phyloP scores from a whole-genome alignment of 192 early-diverging fungal genomes.

The Backusella tuberculispora region DNA sequence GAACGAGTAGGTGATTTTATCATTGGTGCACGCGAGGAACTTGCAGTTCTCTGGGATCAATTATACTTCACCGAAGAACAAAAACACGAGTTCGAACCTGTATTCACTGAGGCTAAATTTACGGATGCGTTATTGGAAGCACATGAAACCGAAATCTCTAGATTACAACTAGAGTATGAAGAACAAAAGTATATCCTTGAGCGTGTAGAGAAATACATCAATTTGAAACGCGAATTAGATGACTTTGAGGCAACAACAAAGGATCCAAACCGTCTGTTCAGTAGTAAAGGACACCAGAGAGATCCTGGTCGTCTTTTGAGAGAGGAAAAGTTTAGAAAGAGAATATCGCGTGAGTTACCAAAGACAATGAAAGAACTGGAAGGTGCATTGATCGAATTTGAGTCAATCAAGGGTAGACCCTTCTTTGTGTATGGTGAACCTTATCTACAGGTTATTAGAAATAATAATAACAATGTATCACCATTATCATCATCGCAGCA shows the following conservation, averaged over 20 bases:
- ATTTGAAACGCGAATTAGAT: conserved; percentile 44
- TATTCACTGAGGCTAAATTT: not conserved
- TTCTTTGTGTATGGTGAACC: conserved; percentile 52
- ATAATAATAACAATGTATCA: not conserved
- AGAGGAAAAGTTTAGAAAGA: conserved; percentile 55
- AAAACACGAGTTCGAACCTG: conserved; percentile 25
- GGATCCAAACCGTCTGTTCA: conserved; percentile 47
- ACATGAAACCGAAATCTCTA: conserved; percentile 47
- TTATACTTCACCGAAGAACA: conserved; percentile 40
- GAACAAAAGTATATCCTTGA: conserved; percentile 49
- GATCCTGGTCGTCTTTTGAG: conserved; percentile 55
- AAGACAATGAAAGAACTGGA: conserved; percentile 41
- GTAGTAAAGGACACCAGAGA: conserved; percentile 37
- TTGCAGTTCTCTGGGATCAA: conserved; percentile 47
- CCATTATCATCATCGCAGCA: not conserved
- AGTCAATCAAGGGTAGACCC: conserved; percentile 39
- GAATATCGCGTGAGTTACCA: conserved; percentile 49
- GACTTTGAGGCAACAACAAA: conserved; percentile 46
- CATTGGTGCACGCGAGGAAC: conserved; percentile 36
- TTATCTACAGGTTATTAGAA: conserved; percentile 25
- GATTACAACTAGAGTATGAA: conserved; percentile 39
- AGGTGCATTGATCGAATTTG: conserved; percentile 44
- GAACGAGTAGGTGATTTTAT: conserved; percentile 51
- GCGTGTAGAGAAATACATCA: conserved; percentile 42
- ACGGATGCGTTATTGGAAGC: conserved; percentile 39